phyloP scores from a whole-genome alignment of 2,329 filamentous ascomycete species.

The Fusarium multiceps region DNA sequence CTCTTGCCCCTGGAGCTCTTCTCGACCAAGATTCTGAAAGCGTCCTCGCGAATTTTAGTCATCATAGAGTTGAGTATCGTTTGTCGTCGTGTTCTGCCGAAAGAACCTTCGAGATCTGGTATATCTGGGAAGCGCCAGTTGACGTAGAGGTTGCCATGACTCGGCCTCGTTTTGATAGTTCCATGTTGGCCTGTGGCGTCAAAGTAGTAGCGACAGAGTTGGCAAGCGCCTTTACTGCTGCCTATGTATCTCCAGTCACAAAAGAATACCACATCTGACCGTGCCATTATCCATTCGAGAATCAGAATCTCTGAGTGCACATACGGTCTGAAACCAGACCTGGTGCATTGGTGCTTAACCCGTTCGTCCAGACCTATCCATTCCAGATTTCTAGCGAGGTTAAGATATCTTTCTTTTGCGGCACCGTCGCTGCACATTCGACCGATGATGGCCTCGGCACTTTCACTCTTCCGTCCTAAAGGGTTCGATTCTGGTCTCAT shows the following conservation, averaged over 20 bases:
- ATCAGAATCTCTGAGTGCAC: slow-evolving; percentile 54
- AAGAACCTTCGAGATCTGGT: slow-evolving; percentile 8
- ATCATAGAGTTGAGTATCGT: slow-evolving; percentile 45
- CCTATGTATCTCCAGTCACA: slow-evolving; percentile 52
- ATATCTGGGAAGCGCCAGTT: slow-evolving; percentile 55
- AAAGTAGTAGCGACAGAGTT: slow-evolving; percentile 55
- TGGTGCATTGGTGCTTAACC: slow-evolving; percentile 35
- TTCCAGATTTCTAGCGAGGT: slow-evolving; percentile 38
- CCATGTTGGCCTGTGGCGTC: slow-evolving; percentile 24
- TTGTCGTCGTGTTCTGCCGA: slow-evolving; percentile 24
- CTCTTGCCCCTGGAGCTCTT: slow-evolving; percentile 43
- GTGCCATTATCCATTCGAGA: slow-evolving; percentile 41
- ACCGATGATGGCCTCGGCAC: slow-evolving; percentile 37
- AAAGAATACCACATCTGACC: slow-evolving; percentile 47
- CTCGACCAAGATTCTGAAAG: slow-evolving; percentile 44
- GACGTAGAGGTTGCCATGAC: slow-evolving; percentile 54
- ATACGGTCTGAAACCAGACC: slow-evolving; percentile 34
- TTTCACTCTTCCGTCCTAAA: slow-evolving; percentile 28
- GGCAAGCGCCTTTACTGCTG: slow-evolving; percentile 55
- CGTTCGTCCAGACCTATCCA: slow-evolving; percentile 41
- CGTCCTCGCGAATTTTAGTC: slow-evolving; percentile 44
- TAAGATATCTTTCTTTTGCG: slow-evolving; percentile 10
- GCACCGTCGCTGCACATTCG: slow-evolving; percentile 29
- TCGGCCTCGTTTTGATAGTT: slow-evolving; percentile 44
- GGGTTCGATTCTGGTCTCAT: slow-evolving; percentile 34